phyloP scores from a whole-genome alignment of 768 basidiomycete species.

The Arthromyces matolae region DNA sequence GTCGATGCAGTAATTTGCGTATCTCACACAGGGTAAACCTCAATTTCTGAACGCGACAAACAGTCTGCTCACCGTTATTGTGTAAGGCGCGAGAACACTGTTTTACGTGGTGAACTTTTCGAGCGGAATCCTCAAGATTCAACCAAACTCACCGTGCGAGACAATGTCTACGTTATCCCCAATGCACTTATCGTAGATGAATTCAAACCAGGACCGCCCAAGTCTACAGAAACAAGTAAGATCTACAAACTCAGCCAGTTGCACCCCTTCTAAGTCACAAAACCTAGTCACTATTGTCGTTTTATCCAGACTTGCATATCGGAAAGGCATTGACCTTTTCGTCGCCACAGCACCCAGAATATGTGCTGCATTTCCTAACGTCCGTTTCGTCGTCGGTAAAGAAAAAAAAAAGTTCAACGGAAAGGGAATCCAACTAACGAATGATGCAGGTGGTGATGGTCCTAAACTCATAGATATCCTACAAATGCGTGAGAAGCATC shows the following conservation, averaged over 20 bases:
- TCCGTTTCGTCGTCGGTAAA: conserved; percentile 82
- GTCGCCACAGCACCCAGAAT: conserved; percentile 90
- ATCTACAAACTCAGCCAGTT: neutral
- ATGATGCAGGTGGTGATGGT: conserved; percentile 76
- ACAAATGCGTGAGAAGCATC: conserved; percentile 91
- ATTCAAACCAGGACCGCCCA: conserved; percentile 64
- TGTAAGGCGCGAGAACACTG: conserved; percentile 94
- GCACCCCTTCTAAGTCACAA: neutral
- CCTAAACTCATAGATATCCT: conserved; percentile 93
- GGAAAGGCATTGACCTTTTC: conserved; percentile 95
- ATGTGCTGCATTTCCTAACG: conserved; percentile 79
- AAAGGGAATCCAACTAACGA: neutral
- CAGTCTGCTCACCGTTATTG: neutral
- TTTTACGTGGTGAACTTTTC: conserved; percentile 78
- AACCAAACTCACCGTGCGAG: conserved; percentile 41
- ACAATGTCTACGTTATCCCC: conserved; percentile 87
- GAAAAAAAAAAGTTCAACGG: conserved; percentile 10
- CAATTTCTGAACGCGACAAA: neutral
- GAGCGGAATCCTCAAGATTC: conserved; percentile 45
- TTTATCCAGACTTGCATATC: conserved; percentile 85
- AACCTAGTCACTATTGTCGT: conserved; percentile 87
- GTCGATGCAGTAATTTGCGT: conserved; percentile 96
- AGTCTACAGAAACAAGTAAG: conserved; percentile 56
- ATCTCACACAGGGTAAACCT: conserved; percentile 85
- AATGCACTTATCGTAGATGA: conserved; percentile 86